Percentiles rank a stretch among this genome's conserved stretches.
Conservation (phyloP, 805 yeast species). For the Wickerhamiella musiphila region DNA sequence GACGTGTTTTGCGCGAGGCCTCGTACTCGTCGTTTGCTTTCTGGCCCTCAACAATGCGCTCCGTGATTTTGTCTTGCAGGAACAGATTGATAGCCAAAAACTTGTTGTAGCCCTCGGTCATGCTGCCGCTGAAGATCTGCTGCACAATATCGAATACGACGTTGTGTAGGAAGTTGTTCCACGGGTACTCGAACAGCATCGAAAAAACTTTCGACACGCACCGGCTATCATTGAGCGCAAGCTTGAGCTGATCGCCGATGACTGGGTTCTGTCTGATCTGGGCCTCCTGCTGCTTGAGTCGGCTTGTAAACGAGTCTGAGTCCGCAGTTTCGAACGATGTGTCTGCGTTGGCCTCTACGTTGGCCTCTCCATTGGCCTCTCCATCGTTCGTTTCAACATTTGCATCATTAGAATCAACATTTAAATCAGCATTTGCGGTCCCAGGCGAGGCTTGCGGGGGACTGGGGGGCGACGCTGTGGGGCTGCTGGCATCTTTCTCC, state of each 20-base stretch:
- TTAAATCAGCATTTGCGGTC: not conserved
- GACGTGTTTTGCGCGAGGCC: conserved; percentile 40
- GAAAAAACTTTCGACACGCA: conserved; percentile 50
- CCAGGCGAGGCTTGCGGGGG: not conserved
- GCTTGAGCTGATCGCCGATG: conserved; percentile 76
- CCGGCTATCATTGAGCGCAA: conserved; percentile 57
- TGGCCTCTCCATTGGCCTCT: conserved; percentile 8
- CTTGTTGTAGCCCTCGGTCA: conserved; percentile 73
- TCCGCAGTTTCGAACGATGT: conserved; percentile 1
- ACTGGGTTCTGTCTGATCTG: conserved; percentile 40
- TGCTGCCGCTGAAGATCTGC: conserved; percentile 77
- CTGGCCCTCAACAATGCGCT: conserved; percentile 46
- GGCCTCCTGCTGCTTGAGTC: conserved; percentile 13
- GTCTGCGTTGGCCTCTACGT: not conserved
- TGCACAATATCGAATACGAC: conserved; percentile 94
- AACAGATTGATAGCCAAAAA: conserved; percentile 56
- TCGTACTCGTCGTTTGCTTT: conserved; percentile 41
- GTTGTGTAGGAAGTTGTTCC: conserved; percentile 95
- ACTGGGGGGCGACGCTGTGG: conserved; percentile 5
- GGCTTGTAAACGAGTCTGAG: not conserved
- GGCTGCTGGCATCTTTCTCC: conserved; percentile 5
- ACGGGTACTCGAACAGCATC: conserved; percentile 72
- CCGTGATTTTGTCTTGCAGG: conserved; percentile 42
- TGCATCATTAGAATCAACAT: not conserved
- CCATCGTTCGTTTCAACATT: not conserved